Base-by-base conservation (phyloP, 768 basidiomycete genomes). In the Termitomyces sp. region DNA sequence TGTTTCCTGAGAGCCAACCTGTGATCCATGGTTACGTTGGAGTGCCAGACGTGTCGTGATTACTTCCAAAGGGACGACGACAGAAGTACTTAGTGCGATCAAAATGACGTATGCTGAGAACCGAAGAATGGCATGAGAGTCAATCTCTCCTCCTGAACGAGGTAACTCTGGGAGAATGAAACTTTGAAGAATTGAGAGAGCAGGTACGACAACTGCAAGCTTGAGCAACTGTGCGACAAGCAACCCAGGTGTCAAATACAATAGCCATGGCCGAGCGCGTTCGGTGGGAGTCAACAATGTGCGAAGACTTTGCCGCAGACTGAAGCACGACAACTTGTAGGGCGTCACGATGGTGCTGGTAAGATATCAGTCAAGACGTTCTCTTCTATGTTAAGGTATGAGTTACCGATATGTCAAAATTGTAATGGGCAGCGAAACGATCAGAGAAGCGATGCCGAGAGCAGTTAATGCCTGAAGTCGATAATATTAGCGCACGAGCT, bases 261-360 rank as follows among this genome's bases (percentile, higher is more conserved):
- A 66, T 37, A 85, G 77, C 90, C 90, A 93, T 2, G 90, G 91
- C 10, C 79, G 79, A 32, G 81, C 78, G 46, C 84, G 82, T 69
- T 93, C 91, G 7, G 89, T 89, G 5, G 89, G 86, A 0, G 91
- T 92, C 52, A 92, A 75, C 25, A 93, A 75, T 57, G 83, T 68
- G n/a, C 87, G 85, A 10, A 92, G 69, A 14, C 88, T 81, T 58
- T 80, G 75, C 45, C 79, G 65, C 0, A 78, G 72, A 37, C 79
- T 73, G 65, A 87, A 79, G 66, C 80, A 90, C 3, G 87, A 80
- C 32, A 93, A 75, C 63, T 78, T 84, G 69, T 87, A 82, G 0
- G 90, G 90, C 0, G 92, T 92, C 3, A 87, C 90, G 60, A 93
- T 87, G 0, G 90, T 78, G 41, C 91, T 93, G 37, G 40, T 21